These are phyloP conservation scores for Amoeboaphelidium protococcarum DNA, from an alignment of 371 early-diverging fungal genomes.

Conservation along the genomic window DNA sequence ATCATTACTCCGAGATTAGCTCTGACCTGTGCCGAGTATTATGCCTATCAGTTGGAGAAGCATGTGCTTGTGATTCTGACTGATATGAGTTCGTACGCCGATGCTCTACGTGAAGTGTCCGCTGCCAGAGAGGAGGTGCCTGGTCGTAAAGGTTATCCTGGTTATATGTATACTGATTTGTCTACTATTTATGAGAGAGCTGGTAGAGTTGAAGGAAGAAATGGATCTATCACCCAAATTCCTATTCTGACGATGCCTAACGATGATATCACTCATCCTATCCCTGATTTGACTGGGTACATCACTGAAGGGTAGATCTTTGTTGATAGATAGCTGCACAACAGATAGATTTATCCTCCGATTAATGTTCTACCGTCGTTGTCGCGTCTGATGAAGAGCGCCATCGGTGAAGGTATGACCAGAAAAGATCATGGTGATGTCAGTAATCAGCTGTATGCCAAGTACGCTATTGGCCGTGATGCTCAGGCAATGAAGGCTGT, in stretches of 20 bases:
- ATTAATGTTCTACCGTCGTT: constrained; percentile 99
- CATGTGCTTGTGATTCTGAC: constrained; percentile 99
- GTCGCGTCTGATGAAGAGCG: constrained; percentile 98
- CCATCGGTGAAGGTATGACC: constrained; percentile 98
- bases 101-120: constrained; percentile 97
- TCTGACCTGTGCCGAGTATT: constrained; percentile 98
- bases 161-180: constrained; percentile 99
- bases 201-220: constrained; percentile 96
- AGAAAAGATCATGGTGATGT: constrained; percentile 99
- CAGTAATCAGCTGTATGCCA: constrained; percentile 99
- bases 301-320: constrained; percentile 99
- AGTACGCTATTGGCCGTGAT: constrained; percentile 99
- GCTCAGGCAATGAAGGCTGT: constrained; percentile 99
- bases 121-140: constrained; percentile 99
- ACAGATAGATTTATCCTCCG: constrained; percentile 99
- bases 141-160: constrained; percentile 99
- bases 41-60: constrained; percentile 98
- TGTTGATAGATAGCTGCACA: constrained; percentile 96
- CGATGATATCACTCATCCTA: constrained; percentile 99
- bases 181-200: constrained; percentile 99
- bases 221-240: constrained; percentile 99
- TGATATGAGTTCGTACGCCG: constrained; percentile 99
- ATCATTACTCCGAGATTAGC: constrained; percentile 99
- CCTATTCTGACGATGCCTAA: constrained; percentile 99
- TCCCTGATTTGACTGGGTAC: constrained; percentile 99